Base-by-base conservation (phyloP, 2,329 filamentous ascomycete genomes). In the Endothia cerciana region DNA sequence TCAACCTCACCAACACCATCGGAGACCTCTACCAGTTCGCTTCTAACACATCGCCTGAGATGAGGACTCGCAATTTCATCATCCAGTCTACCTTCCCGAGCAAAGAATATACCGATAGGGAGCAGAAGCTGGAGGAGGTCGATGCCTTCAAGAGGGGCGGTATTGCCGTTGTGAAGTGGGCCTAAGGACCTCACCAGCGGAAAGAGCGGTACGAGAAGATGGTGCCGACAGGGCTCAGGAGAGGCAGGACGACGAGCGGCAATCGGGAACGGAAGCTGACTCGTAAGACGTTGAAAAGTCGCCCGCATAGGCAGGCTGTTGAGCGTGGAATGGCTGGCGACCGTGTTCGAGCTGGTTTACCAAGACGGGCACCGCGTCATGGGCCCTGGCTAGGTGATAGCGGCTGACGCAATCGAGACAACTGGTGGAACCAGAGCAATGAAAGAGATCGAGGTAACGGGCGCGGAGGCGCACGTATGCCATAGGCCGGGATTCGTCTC, bases 81-180 rank as follows among this genome's bases (percentile, higher is more conserved):
- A 80, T 96, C 53, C 91, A 90, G 69, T 95, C 92, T 0, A 94
- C 91, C 0, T 95, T 95, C 77, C 92, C 92, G 4, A 92, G 87
- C 73, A 93, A 92, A 78, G 90, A 94, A 63, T 85, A 94, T 69
- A 88, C 84, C 1, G 91, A 95, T 72, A 89, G 89, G 76, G 77
- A 75, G 10, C 72, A 85, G 60, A 81, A 84, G 1, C 74, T 90
- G 36, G 85, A 85, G 6, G 87, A 90, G 28, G 82, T 89, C 77
- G 69, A 82, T 33, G 88, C 90, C 74, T 89, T 90, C 73, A 90
- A 87, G 80, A 85, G 84, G 74, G 87, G 88, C 15, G 88, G 87
- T 25, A 88, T 85, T 0, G 87, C 86, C 1, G 83, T 90, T 45
- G 87, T 90, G 49, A 90, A 90, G 79, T 85, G 83, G 83, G 70